Percentiles rank a stretch among this genome's conserved stretches.
Conservation (phyloP, 2,329 filamentous ascomycete species). For the Graphilbum ipis-grandicollis region DNA sequence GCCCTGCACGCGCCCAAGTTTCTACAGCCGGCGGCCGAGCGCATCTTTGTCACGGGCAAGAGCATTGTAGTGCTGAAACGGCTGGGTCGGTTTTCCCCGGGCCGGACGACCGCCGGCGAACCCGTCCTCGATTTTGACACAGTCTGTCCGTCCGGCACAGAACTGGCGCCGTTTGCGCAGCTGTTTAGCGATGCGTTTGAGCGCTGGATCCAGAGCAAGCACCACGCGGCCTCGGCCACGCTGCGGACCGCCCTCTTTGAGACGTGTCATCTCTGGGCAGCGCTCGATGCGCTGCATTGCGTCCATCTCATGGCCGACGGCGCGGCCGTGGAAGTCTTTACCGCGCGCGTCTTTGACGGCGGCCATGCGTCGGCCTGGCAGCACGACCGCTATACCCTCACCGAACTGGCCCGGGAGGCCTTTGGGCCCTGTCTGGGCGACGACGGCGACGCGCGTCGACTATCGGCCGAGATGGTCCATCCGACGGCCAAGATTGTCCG, state of each 20-base stretch:
- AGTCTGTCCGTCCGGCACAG: constrained; percentile 27
- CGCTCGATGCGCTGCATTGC: constrained; percentile 48
- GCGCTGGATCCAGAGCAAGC: constrained; percentile 59
- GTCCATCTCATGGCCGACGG: constrained; percentile 69
- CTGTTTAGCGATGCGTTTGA: constrained; percentile 56
- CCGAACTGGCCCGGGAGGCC: constrained; percentile 57
- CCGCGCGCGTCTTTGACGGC: constrained; percentile 54
- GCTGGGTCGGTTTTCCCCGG: constrained; percentile 34
- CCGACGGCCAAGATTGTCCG: too few species aligned
- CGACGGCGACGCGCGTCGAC: constrained; percentile 18
- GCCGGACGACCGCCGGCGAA: constrained; percentile 16
- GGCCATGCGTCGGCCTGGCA: constrained; percentile 41
- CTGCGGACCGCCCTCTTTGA: constrained; percentile 51
- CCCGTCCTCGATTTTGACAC: constrained; percentile 36
- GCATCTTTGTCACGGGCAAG: constrained; percentile 78
- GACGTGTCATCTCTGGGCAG: constrained; percentile 46
- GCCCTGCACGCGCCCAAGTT: constrained; percentile 56
- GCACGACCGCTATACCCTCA: constrained; percentile 59
- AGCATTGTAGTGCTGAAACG: constrained; percentile 70
- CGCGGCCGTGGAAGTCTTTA: constrained; percentile 45
- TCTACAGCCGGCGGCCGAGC: constrained; percentile 47
- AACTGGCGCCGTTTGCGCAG: constrained; percentile 53
- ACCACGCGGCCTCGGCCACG: constrained; percentile 48
- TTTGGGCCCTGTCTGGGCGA: constrained; percentile 42
- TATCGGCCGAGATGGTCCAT: constrained; percentile 1